phyloP scores from a whole-genome alignment of 352 stramenopile species.

The Globisporangium irregulare region DNA sequence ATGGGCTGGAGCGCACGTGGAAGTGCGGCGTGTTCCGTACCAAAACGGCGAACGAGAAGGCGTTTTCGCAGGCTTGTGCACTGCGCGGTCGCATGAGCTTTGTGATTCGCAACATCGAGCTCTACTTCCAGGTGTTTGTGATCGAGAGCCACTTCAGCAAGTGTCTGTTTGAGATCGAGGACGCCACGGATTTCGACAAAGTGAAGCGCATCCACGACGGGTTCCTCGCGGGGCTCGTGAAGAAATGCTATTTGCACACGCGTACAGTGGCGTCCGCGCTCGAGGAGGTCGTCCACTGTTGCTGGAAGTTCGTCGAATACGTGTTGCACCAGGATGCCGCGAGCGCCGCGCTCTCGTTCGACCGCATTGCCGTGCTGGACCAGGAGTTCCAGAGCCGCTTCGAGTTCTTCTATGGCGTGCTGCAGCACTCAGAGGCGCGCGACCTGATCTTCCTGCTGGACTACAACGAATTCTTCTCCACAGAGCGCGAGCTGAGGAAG shows the following conservation, averaged over 20 bases:
- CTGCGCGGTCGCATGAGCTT: slow-evolving; percentile 73
- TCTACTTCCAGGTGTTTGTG: slow-evolving; percentile 80
- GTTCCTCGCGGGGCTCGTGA: slow-evolving; percentile 65
- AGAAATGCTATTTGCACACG: slow-evolving; percentile 69
- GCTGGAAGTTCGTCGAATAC: slow-evolving; percentile 75
- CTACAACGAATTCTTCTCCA: slow-evolving; percentile 66
- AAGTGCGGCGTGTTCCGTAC: slow-evolving; percentile 42
- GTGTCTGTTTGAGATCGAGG: slow-evolving; percentile 48
- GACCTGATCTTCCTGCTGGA: slow-evolving; percentile 74
- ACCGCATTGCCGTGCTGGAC: slow-evolving; percentile 38
- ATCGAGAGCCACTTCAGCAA: slow-evolving; percentile 63
- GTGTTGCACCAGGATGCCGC: slow-evolving; percentile 38
- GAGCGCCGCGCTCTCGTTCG: slow-evolving; percentile 19
- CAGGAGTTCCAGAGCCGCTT: slow-evolving; percentile 58
- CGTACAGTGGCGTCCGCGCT: slow-evolving; percentile 54
- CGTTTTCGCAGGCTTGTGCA: slow-evolving; percentile 22
- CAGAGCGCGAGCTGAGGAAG: slow-evolving; percentile 36
- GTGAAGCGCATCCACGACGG: slow-evolving; percentile 69
- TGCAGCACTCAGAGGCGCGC: slow-evolving; percentile 58
- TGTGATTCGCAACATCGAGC: slow-evolving; percentile 64
- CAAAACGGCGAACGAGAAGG: slow-evolving; percentile 17
- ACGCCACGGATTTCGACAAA: slow-evolving; percentile 57
- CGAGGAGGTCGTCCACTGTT: slow-evolving; percentile 57
- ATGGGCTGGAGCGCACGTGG: slow-evolving; percentile 67
- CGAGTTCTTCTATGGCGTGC: slow-evolving; percentile 56